phyloP scores from a whole-genome alignment of 768 basidiomycete species.

The Pulveroboletus frians region DNA sequence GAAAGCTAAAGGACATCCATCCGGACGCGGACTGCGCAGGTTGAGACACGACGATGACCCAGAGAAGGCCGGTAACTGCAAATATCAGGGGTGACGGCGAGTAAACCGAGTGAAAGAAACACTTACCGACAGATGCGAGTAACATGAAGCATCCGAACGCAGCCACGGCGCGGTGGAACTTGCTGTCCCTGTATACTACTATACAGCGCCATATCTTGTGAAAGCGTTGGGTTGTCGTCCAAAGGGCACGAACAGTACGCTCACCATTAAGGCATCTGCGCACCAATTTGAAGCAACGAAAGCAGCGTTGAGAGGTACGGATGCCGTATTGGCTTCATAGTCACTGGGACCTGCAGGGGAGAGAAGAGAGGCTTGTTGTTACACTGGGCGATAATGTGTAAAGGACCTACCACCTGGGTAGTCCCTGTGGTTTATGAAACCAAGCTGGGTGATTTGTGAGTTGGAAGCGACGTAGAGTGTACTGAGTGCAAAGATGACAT shows the following conservation, averaged over 20 bases:
- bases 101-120: background rate
- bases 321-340: conserved; percentile 23
- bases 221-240: background rate
- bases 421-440: conserved; percentile 29
- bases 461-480: conserved; percentile 26
- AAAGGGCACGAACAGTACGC: background rate
- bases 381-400: background rate
- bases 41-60: conserved; percentile 25
- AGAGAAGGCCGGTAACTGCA: conserved; percentile 27
- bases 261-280: conserved; percentile 29
- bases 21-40: conserved; percentile 15
- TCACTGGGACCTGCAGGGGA: conserved; percentile 18
- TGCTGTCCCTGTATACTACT: conserved; percentile 30
- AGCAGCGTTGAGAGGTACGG: conserved; percentile 24
- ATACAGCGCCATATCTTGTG: conserved; percentile 30
- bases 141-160: conserved; percentile 18
- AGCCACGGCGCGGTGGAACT: conserved; percentile 13
- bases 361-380: no score
- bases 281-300: conserved; percentile 31
- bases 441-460: conserved; percentile 25
- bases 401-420: conserved; percentile 26
- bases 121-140: conserved; percentile 23
- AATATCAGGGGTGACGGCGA: background rate
- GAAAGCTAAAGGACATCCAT: conserved; percentile 31
- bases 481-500: conserved; percentile 25